Evolutionary conservation across 495 filamentous ascomycete genomes (phyloP).

Genomic region (Chlorociboria aeruginascens): DNA sequence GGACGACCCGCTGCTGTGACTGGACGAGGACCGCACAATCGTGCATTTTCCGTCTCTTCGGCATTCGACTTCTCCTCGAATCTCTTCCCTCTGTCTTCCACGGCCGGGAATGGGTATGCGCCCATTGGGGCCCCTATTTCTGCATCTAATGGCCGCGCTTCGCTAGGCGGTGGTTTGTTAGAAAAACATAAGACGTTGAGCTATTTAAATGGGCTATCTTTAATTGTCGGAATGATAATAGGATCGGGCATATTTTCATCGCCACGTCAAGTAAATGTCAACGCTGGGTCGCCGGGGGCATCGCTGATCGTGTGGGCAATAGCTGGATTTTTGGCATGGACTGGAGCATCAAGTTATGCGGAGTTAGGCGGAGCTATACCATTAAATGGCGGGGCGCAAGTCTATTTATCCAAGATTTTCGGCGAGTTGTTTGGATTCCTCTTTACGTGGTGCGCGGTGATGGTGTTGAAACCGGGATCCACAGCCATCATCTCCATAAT

Average conservation of each 20-base stretch:
- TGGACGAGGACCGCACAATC: conserved; percentile 35
- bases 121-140: conserved; percentile 63
- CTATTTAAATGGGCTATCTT: conserved; percentile 81
- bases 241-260: conserved; percentile 97
- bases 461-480: conserved; percentile 86
- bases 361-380: conserved; percentile 94
- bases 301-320: conserved; percentile 82
- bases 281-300: conserved; percentile 86
- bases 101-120: conserved; percentile 64
- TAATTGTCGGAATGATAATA: conserved; percentile 88
- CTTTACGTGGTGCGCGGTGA: conserved; percentile 91
- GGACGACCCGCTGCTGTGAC: conserved; percentile 37
- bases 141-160: conserved; percentile 31
- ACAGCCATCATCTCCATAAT: conserved; percentile 95
- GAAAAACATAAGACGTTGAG: conserved; percentile 95
- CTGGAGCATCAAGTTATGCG: conserved; percentile 89
- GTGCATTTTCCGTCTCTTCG: conserved; percentile 81
- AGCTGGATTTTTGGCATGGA: conserved; percentile 89
- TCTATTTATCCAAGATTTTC: conserved; percentile 91
- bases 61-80: conserved; percentile 89
- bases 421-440: conserved; percentile 85
- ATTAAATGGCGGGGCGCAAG: conserved; percentile 85
- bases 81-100: conserved; percentile 85
- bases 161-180: conserved; percentile 44
- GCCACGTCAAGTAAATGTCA: conserved; percentile 84